Evolutionary conservation across 1,284 basidiomycete species (phyloP), one percentile per base, ranked within the genome.

Genomic region (Ustilago loliicola): DNA sequence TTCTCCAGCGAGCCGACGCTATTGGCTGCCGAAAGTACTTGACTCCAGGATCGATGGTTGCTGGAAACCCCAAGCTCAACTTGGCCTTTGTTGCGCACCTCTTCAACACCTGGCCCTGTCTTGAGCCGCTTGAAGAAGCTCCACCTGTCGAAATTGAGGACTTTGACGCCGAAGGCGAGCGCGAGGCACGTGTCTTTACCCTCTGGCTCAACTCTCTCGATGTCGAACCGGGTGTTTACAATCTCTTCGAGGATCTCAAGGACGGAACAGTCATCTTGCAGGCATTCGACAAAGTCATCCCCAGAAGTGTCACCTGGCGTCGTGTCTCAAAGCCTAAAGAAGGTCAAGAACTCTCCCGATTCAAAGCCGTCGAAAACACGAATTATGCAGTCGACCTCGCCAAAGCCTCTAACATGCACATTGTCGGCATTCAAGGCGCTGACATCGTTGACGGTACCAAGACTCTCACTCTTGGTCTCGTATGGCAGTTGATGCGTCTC

Each of bases 291-390:
- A 97, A 95, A 88, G 91, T 99, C 80, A 88, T 93, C 4, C 96
- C 96, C 0, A 95, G 96, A 10, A 92, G 91, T 27, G 97, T 99
- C 62, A 89, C 93, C 71, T 98, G 96, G 97, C 90, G 94, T 36
- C 90, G 96, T 13, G 96, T 98, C 21, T 93, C 93, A 67, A 96
- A 96, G 88, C 95, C 95, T 25, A 95, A 93, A 86, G 92, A 90
- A 32, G 71, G 91, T 32, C 92, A 92, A 84, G 93, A 91, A 62
- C 89, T 99, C 25, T 95, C 94, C 40, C 90, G 95, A 62, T 99
- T 98, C 90, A 99, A 99, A 89, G 92, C 92, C 51, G 95, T 99
- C 38, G 97, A 99, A 88, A 99, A 99, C 88, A 98, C 94, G 61
- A 99, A 99, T 87, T 99, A 99, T 83, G 92, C 89, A 5, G 93